Evolutionary conservation across 768 basidiomycete genomes (phyloP), one percentile per base, ranked within the genome.

Genomic region (Lactarius hatsudake): DNA sequence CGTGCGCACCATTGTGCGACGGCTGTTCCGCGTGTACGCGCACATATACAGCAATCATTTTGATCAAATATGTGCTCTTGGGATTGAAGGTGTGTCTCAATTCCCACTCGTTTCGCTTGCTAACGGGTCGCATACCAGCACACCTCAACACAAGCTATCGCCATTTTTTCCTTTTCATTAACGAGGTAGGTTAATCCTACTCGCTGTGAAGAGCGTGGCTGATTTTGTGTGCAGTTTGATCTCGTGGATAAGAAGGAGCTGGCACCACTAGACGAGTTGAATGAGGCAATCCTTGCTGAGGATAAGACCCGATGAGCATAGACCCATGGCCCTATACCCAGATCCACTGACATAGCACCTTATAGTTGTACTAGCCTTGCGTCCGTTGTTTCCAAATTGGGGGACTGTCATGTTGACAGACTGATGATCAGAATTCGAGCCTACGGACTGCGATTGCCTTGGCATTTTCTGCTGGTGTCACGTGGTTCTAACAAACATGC

Each of bases 41-140:
- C 97, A 99, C 76, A 88, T 98, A 74, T 99, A 99, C 81, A 96
- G 95, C 82, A 96, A 94, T 72, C 97, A 99, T 78, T 98, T 99
- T 76, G 97, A 98, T 73, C 96, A 98, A 73, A 93, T 98, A 66
- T 98, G 96, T 76, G 97, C 97, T 17, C 80, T 99, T 56, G 96
- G 96, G 6, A 98, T 99, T 61, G 97, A 99, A 85, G 96, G 96
- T 96, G 68, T 48, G 81, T 62, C 68, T 62, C 45, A 2, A 0
- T 34, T 23, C 20, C 23, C 17, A 59, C 53, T 54, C 51, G 59
- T 59, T 61, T 15, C 28, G 9, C 32, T 30, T n/a, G 15, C 32
- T 17, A 32, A 26, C 8, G 54, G 30, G 55, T 38, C 23, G 26
- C 48, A 56, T 13, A 58, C 55, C 30, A 98, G 97, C 97, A 2